Evolutionary conservation across 2,329 filamentous ascomycete species (phyloP), one percentile per base, ranked within the genome.

Genomic region (Ophiostoma angusticollis): DNA sequence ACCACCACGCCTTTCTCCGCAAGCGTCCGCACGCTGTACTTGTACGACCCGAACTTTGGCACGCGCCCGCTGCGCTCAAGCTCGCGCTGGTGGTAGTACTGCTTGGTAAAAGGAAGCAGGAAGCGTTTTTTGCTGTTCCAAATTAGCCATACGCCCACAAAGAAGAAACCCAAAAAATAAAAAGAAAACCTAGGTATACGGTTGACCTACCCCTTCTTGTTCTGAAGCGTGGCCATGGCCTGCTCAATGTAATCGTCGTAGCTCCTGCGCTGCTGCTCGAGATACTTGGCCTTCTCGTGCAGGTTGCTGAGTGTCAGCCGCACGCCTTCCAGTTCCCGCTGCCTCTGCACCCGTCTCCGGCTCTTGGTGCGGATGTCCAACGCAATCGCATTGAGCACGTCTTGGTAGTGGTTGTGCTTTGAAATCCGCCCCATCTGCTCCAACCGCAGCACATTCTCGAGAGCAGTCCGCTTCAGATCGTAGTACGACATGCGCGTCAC

Each of bases 191-290:
- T 32, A 27, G 21, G 12, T 22, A 35, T 39, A 36, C 13, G 13
- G 14, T 17, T 17, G 34, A 59, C 72, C 57, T 69, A 80, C 74
- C 81, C 87, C 62, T 95, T 95, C 60, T 95, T 93, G 62, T 84
- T 94, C 59, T 96, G 91, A 42, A 98, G 68, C 5, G 93, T 98
- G 44, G 87, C 72, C 84, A 98, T 95, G 35, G 91, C 89, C 59
- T 94, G 87, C 63, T 98, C 93, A 54, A 98, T 94, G 61, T 98
- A 98, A 63, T 98, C 86, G 56, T 98, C 94, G 63, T 98, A 98
- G 48, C 80, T 91, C 68, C 94, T 94, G 44, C 93, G 75, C 62
- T 98, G 91, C 50, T 86, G 82, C 55, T 98, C 91, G 9, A 98
- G 72, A 61, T 93, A 98, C 48, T 78, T 74, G 27, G 89, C 87